These are phyloP conservation scores for Saccharum hybrid DNA, from an alignment of 202 grass and related monocot species.

Conservation along the genomic window DNA sequence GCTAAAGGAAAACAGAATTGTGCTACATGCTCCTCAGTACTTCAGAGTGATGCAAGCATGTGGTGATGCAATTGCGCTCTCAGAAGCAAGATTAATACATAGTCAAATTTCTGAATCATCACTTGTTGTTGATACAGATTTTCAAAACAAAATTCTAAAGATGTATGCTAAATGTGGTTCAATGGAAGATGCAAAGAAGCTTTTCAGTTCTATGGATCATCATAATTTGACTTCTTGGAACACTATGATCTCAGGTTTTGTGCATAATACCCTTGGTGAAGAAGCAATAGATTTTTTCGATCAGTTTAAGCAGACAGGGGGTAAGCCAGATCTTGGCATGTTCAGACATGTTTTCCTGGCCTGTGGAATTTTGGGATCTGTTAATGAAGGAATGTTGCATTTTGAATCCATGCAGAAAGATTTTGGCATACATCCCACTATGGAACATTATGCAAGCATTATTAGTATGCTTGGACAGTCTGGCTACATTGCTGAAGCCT, in stretches of 20 bases:
- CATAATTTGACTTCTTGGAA: conserved; percentile 79
- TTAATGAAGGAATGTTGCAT: conserved; percentile 94
- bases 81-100: conserved; percentile 71
- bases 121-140: conserved; percentile 48
- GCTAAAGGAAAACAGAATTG: conserved; percentile 55
- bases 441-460: conserved; percentile 80
- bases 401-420: conserved; percentile 93
- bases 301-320: conserved; percentile 65
- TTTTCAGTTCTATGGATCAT: conserved; percentile 71
- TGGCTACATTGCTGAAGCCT: conserved; percentile 86
- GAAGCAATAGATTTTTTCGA: conserved; percentile 78
- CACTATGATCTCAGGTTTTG: conserved; percentile 81
- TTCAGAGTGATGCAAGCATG: conserved; percentile 79
- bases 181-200: conserved; percentile 70
- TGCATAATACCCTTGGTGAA: conserved; percentile 76
- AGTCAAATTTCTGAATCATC: conserved; percentile 56
- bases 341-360: conserved; percentile 71
- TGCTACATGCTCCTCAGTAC: conserved; percentile 55
- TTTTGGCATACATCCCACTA: conserved; percentile 73
- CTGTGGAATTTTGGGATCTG: conserved; percentile 79
- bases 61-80: conserved; percentile 58
- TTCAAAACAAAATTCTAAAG: conserved; percentile 82
- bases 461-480: conserved; percentile 88
- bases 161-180: conserved; percentile 92
- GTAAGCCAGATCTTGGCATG: conserved; percentile 68